phyloP scores from a whole-genome alignment of 805 yeast genomes.

The Yamadazyma sp. region DNA sequence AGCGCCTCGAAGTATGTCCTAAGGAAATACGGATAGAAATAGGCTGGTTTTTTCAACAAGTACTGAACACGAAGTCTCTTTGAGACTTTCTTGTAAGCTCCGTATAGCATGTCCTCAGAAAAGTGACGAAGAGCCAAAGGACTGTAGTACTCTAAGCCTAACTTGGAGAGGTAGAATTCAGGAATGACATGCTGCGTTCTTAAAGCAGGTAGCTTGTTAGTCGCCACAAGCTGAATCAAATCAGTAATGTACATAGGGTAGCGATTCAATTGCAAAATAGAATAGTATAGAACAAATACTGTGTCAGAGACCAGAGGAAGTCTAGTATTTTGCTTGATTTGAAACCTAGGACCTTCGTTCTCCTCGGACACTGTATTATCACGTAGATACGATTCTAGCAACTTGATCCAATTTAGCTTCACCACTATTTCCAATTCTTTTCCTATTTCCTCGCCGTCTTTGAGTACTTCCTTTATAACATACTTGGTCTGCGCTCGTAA shows the following conservation, averaged over 20 bases:
- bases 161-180: slow-evolving; percentile 26
- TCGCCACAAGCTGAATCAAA: slow-evolving; percentile 40
- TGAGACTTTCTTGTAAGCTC: not conserved
- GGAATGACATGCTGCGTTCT: slow-evolving; percentile 44
- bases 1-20: slow-evolving; percentile 42
- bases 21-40: slow-evolving; percentile 39
- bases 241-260: slow-evolving; percentile 53
- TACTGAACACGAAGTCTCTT: slow-evolving; percentile 1
- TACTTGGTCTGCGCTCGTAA: slow-evolving; percentile 39
- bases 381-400: slow-evolving; percentile 17
- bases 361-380: slow-evolving; percentile 9
- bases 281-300: slow-evolving; percentile 48
- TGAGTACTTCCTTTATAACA: slow-evolving; percentile 41
- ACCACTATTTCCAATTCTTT: slow-evolving; percentile 20
- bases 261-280: slow-evolving; percentile 45
- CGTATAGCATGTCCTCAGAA: slow-evolving; percentile 6
- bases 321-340: slow-evolving; percentile 13
- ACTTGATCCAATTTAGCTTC: slow-evolving; percentile 34
- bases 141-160: slow-evolving; percentile 27
- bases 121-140: slow-evolving; percentile 2
- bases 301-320: slow-evolving; percentile 30
- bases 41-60: slow-evolving; percentile 14
- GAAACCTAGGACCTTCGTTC: slow-evolving; percentile 3
- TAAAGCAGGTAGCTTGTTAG: slow-evolving; percentile 51
- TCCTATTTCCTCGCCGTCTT: slow-evolving; percentile 3